These are phyloP conservation scores for Tolypocladium guangdongense DNA, from an alignment of 2,329 filamentous ascomycete species.

Conservation along the genomic window DNA sequence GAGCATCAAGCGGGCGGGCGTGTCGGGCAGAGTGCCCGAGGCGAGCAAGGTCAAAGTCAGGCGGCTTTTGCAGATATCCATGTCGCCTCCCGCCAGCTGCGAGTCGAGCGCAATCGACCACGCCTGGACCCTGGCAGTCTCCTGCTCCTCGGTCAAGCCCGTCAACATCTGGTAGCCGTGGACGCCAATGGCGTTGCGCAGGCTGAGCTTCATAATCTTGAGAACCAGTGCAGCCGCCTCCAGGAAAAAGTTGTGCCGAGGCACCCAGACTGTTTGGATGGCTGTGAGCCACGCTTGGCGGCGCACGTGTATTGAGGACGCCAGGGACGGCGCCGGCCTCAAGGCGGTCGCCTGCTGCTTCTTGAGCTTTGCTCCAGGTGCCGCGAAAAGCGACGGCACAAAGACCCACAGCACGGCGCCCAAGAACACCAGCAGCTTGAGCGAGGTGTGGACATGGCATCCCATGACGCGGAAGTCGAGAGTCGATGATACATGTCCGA, in stretches of 20 bases:
- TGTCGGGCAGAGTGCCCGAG: conserved; percentile 75
- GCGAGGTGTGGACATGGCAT: conserved; percentile 39
- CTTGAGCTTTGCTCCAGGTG: conserved; percentile 37
- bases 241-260: conserved; percentile 73
- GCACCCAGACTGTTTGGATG: conserved; percentile 86
- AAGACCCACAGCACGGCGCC: conserved; percentile 44
- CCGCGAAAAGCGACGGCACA: conserved; percentile 40
- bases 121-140: conserved; percentile 75
- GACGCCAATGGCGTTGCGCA: conserved; percentile 67
- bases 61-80: conserved; percentile 79
- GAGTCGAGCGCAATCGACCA: conserved; percentile 92
- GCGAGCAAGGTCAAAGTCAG: conserved; percentile 79
- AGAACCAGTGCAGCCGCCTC: conserved; percentile 71
- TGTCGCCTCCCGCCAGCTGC: conserved; percentile 81
- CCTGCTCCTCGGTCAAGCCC: conserved; percentile 73
- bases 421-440: conserved; percentile 42
- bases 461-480: conserved; percentile 44
- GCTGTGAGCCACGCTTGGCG: conserved; percentile 88
- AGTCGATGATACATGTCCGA: conserved; percentile 35
- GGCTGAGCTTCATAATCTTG: conserved; percentile 72
- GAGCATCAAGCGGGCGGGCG: conserved; percentile 74
- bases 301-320: conserved; percentile 75
- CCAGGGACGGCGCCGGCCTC: conserved; percentile 55
- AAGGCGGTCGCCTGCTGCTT: conserved; percentile 33
- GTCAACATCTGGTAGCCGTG: conserved; percentile 69